Conservation (phyloP, 2,329 filamentous ascomycete species). For the Emergomyces orientalis region DNA sequence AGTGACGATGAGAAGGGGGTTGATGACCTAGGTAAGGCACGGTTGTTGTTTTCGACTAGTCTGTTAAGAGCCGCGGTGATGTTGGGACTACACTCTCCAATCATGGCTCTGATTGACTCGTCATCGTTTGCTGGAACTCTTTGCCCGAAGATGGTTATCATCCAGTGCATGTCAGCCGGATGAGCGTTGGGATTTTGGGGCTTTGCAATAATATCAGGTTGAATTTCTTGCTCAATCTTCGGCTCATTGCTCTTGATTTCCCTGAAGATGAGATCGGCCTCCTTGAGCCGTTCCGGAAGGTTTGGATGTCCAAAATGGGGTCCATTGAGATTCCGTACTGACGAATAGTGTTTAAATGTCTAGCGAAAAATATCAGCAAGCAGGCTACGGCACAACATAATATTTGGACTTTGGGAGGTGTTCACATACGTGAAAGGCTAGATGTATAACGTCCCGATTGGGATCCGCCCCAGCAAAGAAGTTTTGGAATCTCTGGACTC, state of each 20-base stretch:
- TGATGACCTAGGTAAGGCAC: constrained; percentile 7
- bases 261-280: constrained; percentile 5
- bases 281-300: constrained; percentile 25
- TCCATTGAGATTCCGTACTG: constrained; percentile 51
- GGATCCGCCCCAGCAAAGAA: constrained; percentile 34
- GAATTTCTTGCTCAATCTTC: constrained; percentile 17
- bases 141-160: constrained; percentile 45
- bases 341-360: constrained; percentile 59
- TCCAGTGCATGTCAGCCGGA: constrained; percentile 36
- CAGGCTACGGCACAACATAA: not conserved
- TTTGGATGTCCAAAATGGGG: constrained; percentile 49
- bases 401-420: constrained; percentile 13
- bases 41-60: constrained; percentile 36
- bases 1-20: not conserved
- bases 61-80: constrained; percentile 46
- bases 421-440: constrained; percentile 53
- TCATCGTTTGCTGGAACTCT: constrained; percentile 44
- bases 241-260: constrained; percentile 17
- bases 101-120: constrained; percentile 42
- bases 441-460: constrained; percentile 40
- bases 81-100: constrained; percentile 46
- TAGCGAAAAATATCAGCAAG: constrained; percentile 25
- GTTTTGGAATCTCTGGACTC: constrained; percentile 35
- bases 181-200: constrained; percentile 32
- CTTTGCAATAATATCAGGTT: constrained; percentile 29